These are phyloP conservation scores for Helicocarpus griseus DNA, from an alignment of 2,329 filamentous ascomycete species.

Conservation along the genomic window DNA sequence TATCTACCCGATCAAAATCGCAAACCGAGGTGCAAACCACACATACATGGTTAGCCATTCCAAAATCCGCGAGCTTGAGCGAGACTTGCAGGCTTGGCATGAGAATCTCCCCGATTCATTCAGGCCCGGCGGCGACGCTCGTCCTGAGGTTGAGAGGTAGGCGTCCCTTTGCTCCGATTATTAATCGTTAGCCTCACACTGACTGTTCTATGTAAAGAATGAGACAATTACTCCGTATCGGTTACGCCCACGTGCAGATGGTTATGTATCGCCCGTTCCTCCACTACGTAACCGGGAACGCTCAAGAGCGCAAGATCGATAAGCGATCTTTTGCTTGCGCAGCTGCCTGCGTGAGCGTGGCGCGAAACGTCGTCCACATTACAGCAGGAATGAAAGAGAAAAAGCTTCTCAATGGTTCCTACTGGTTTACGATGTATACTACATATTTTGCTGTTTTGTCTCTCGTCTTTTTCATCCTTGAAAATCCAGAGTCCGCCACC, in stretches of 20 bases:
- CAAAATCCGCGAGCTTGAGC: slow-evolving; percentile 55
- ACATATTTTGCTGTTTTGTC: slow-evolving; percentile 58
- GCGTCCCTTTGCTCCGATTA: slow-evolving; percentile 18
- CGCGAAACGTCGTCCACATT: slow-evolving; percentile 57
- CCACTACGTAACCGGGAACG: slow-evolving; percentile 50
- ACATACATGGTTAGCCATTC: slow-evolving; percentile 56
- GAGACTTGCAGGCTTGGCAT: slow-evolving; percentile 54
- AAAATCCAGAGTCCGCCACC: slow-evolving; percentile 52
- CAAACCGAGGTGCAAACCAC: slow-evolving; percentile 36
- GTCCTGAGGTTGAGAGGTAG: slow-evolving; percentile 66
- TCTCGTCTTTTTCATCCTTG: slow-evolving; percentile 53
- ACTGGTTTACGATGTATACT: slow-evolving; percentile 62
- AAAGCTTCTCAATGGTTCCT: slow-evolving; percentile 51
- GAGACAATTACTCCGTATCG: slow-evolving; percentile 52
- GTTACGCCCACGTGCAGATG: slow-evolving; percentile 56
- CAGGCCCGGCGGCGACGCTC: slow-evolving; percentile 67
- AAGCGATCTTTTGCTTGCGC: slow-evolving; percentile 57
- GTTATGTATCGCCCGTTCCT: slow-evolving; percentile 57
- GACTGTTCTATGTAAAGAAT: slow-evolving; percentile 29
- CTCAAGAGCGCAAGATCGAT: slow-evolving; percentile 43
- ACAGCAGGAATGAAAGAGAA: slow-evolving; percentile 54
- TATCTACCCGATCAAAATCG: slow-evolving; percentile 53
- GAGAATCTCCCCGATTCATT: slow-evolving; percentile 62
- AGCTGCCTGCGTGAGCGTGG: slow-evolving; percentile 56
- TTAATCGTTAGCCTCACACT: slow-evolving; percentile 6